These are phyloP conservation scores for Chiua virens DNA, from an alignment of 768 basidiomycete genomes.

Conservation along the genomic window DNA sequence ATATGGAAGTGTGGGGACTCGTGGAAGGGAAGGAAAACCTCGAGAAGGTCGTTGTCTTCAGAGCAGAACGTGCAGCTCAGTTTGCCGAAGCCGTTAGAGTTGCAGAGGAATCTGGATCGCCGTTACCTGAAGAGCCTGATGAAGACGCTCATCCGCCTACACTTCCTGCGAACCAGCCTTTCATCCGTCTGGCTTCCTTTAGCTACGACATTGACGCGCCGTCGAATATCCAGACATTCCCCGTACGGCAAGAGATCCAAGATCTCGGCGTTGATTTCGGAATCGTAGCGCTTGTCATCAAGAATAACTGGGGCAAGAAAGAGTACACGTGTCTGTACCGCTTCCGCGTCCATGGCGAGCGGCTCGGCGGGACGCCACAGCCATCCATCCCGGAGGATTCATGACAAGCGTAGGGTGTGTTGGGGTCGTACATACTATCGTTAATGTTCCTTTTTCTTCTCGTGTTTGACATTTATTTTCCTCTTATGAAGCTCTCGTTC, in stretches of 20 bases:
- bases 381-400: slow-evolving; percentile 31
- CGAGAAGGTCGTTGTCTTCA: slow-evolving; percentile 58
- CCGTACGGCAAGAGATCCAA: slow-evolving; percentile 64
- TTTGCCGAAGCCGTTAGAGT: slow-evolving; percentile 34
- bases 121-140: slow-evolving; percentile 19
- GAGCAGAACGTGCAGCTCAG: slow-evolving; percentile 40
- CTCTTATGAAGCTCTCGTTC: slow-evolving; percentile 5
- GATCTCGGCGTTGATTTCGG: slow-evolving; percentile 81
- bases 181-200: slow-evolving; percentile 68
- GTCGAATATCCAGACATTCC: slow-evolving; percentile 76
- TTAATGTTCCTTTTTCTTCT: slow-evolving; percentile 1
- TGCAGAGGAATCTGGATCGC: slow-evolving; percentile 31
- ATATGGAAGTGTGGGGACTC: slow-evolving; percentile 91
- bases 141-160: slow-evolving; percentile 46
- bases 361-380: slow-evolving; percentile 41
- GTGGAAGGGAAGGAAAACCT: slow-evolving; percentile 78
- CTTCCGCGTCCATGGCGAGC: slow-evolving; percentile 74
- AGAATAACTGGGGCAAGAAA: slow-evolving; percentile 84
- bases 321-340: slow-evolving; percentile 90
- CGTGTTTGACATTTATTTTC: neutral
- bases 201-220: slow-evolving; percentile 56
- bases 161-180: slow-evolving; percentile 47
- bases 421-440: slow-evolving; percentile 12
- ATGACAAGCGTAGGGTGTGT: slow-evolving; percentile 2
- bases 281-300: slow-evolving; percentile 74